Base-by-base conservation (phyloP, 2,329 filamentous ascomycete species). In the Pestalotiopsis sp. region DNA sequence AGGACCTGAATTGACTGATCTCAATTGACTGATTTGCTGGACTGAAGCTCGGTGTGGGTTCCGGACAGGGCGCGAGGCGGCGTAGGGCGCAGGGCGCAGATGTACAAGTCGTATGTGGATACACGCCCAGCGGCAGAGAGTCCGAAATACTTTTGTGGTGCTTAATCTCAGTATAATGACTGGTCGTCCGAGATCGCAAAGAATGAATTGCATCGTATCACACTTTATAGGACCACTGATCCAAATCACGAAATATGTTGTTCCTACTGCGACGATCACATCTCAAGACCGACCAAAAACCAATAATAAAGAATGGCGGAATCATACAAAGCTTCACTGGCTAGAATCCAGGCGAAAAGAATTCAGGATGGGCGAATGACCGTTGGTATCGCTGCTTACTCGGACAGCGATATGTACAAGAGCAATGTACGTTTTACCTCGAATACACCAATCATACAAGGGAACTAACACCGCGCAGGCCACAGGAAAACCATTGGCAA, bases 321-420 rank as follows among this genome's bases (percentile, higher is more conserved):
- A n/a, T 52, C 45, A 3, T 52, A 52, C 45, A 7, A 52, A 23
- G 45, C 45, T 52, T 52, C 20, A n/a, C 20, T 52, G 45, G 45
- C 45, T 20, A 52, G 17, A 23, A 89, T 97, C 68, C 80, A 87
- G 67, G 89, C 88, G 49, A 86, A 92, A 73, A 88, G 95, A 63
- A 87, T 86, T 70, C 93, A 92, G 75, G 87, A 89, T 20, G 92
- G 91, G 3, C 90, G 89, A 75, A 84, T 96, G 56, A 85, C 92
- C 71, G 93, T 91, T 23, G 92, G 92, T 45, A 88, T 94, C 62
- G 95, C 95, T 39, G 93, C 94, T 11, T 86, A 88, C 65, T 91
- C 92, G 2, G 91, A 91, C 79, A 93, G 93, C 79, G 92, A 95
- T 75, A 90, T 92, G 84, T 98, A 97, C 82, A 96, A 96, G 81